A percentile compares a stretch with the other conserved stretches of the same genome.
These are phyloP conservation scores for Apophysomyces variabilis DNA, from an alignment of 371 early-diverging fungal genomes.

Conservation along the genomic window DNA sequence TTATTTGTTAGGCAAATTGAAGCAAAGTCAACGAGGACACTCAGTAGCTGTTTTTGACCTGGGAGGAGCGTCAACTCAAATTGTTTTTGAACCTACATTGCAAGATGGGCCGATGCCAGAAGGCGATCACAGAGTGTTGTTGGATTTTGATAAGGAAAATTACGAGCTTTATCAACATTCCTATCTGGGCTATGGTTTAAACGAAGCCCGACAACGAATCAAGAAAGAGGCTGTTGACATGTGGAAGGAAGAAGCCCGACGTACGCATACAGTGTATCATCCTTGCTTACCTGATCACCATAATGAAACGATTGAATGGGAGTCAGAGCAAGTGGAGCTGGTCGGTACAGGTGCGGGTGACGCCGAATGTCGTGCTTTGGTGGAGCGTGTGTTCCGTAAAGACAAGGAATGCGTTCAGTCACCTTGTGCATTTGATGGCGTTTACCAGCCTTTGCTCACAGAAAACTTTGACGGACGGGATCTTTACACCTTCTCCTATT, in stretches of 20 bases:
- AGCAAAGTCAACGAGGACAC: slow-evolving; percentile 42
- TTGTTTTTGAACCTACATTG: slow-evolving; percentile 90
- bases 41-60: slow-evolving; percentile 96
- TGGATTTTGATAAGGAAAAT: slow-evolving; percentile 69
- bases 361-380: slow-evolving; percentile 57
- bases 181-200: slow-evolving; percentile 91
- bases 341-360: slow-evolving; percentile 62
- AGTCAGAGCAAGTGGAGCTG: slow-evolving; percentile 22
- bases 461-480: slow-evolving; percentile 75
- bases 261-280: slow-evolving; percentile 29
- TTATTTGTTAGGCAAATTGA: slow-evolving; percentile 75
- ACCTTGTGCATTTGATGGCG: slow-evolving; percentile 91
- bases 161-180: slow-evolving; percentile 93
- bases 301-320: slow-evolving; percentile 31
- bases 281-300: slow-evolving; percentile 44
- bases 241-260: slow-evolving; percentile 33
- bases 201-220: slow-evolving; percentile 71
- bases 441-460: slow-evolving; percentile 85
- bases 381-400: slow-evolving; percentile 66
- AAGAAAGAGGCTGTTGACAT: slow-evolving; percentile 28
- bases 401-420: slow-evolving; percentile 53
- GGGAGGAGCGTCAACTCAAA: slow-evolving; percentile 96
- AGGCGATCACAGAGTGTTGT: slow-evolving; percentile 71
- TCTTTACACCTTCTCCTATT: slow-evolving; percentile 93
- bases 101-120: slow-evolving; percentile 50